phyloP scores from a whole-genome alignment of 306 rosid species.

The Glycine latifolia region DNA sequence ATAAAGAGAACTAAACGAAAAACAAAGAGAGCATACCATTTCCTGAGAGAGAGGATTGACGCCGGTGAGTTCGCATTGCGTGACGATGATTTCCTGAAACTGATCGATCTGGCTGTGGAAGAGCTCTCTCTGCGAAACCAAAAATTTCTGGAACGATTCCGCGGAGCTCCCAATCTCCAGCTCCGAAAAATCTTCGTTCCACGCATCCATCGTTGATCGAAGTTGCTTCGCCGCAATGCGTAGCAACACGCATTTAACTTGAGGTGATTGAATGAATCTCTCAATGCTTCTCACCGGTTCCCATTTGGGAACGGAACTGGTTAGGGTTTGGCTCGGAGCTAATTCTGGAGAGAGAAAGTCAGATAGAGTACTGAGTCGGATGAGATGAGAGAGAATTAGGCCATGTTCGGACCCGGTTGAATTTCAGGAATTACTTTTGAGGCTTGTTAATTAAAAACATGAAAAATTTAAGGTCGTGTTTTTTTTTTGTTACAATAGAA shows the following conservation, averaged over 20 bases:
- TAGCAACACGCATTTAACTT: slow-evolving; percentile 58
- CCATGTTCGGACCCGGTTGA: slow-evolving; percentile 32
- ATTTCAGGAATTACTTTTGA: slow-evolving; percentile 18
- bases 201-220: slow-evolving; percentile 66
- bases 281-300: slow-evolving; percentile 34
- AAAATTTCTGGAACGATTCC: slow-evolving; percentile 70
- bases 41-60: slow-evolving; percentile 98
- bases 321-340: slow-evolving; percentile 58
- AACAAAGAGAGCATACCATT: slow-evolving; percentile 63
- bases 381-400: slow-evolving; percentile 45
- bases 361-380: slow-evolving; percentile 12
- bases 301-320: slow-evolving; percentile 19
- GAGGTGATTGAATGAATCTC: slow-evolving; percentile 29
- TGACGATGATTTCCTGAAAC: slow-evolving; percentile 76
- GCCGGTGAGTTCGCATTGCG: slow-evolving; percentile 97
- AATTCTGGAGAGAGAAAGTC: slow-evolving; percentile 43
- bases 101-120: slow-evolving; percentile 92
- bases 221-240: slow-evolving; percentile 52
- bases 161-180: slow-evolving; percentile 70
- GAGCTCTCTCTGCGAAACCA: slow-evolving; percentile 77
- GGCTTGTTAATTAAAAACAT: no score
- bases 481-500: no score
- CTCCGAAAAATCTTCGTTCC: slow-evolving; percentile 69
- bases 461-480: neutral
- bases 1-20: neutral